Evolutionary conservation across 75 land plant genomes (phyloP), one percentile per base, ranked within the genome.

Genomic region (Pseudotsuga menziesii): DNA sequence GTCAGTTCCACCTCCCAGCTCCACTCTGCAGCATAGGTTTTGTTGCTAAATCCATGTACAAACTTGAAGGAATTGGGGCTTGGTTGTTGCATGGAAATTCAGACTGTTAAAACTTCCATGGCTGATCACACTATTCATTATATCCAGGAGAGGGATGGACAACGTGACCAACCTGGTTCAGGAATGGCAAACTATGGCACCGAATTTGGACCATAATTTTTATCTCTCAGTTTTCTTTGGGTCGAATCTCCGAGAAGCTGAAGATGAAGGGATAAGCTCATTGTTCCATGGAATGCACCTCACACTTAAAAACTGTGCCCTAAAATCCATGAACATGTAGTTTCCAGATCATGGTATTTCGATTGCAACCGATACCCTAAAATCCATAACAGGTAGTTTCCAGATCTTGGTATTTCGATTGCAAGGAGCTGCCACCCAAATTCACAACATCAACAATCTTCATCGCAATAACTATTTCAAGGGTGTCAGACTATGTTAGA

Each of bases 211-310:
- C 1, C 54, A 57, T n/a, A 55, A 78, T 16, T 74, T 82, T 60
- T 82, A 77, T 70, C 36, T 82, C 56, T 82, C 83, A 4, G 56
- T 14, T 39, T 78, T 73, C 58, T 76, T 82, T 16, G 84, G 73
- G 16, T 80, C 72, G 14, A 58, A 55, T 20, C 54, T 82, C 23
- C 80, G 76, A 8, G 76, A 61, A 58, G 26, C 81, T 11, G 14
- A 16, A 25, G 29, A 22, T 44, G 62, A 15, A 17, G 80, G 78
- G 9, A 60, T 78, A 17, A 57, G 74, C 8, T 78, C 58, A 16
- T 67, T 75, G 4, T 83, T 83, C 76, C 59, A 70, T 25, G 84
- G 84, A 7, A 26, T 75, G 20, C 79, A 79, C 75, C 77, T 79
- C 11, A 81, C 81, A 29, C 32, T 78, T 29, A 75, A 27, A 25